Base-by-base conservation (phyloP, 2,329 filamentous ascomycete genomes). In the Magnaporthiopsis rhizophila region DNA sequence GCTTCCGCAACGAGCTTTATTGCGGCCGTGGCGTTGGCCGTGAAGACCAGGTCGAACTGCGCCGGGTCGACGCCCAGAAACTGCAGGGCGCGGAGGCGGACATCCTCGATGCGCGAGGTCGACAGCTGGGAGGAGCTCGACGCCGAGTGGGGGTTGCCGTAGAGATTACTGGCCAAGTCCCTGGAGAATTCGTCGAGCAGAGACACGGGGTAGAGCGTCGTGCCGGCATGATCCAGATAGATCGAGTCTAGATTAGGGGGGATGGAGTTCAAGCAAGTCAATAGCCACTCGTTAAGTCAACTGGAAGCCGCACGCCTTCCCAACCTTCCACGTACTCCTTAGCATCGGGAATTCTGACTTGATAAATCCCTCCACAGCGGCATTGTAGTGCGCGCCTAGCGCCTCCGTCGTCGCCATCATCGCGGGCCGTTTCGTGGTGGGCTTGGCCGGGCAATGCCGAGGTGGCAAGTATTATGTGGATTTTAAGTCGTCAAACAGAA, bases 151-250 rank as follows among this genome's bases (percentile, higher is more conserved):
- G 94, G 94, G 67, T 98, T 98, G 53, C 93, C 94, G 69, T 93
- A 92, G 0, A 98, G 79, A 69, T 87, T 90, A 4, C 84, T 80
- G 32, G 88, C 88, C 83, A 97, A 89, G 66, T 95, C 90, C n/a
- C 78, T 75, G 11, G 91, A 86, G 76, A 96, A 97, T 30, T 79
- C 81, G 68, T 94, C 89, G 74, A 98, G 87, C 30, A 95, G 77
- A 36, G 90, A 92, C 74, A 89, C 94, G 58, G 92, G 81, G 72
- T 90, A 91, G 0, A 90, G 80, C 0, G 93, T 94, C n/a, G 91
- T 91, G n/a, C 92, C 94, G 0, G 92, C 92, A 88, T 98, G 93
- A 71, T 98, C 94, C 65, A 98, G 87, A 74, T 97, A 98, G 60
- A 88, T 81, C 12, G 86, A 86, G 63, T 84, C 91, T 94, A 15